Percentiles rank a stretch among this genome's conserved stretches.
These are phyloP conservation scores for Aspergillus sp. DNA, from an alignment of 2,329 filamentous ascomycete species.

Conservation along the genomic window DNA sequence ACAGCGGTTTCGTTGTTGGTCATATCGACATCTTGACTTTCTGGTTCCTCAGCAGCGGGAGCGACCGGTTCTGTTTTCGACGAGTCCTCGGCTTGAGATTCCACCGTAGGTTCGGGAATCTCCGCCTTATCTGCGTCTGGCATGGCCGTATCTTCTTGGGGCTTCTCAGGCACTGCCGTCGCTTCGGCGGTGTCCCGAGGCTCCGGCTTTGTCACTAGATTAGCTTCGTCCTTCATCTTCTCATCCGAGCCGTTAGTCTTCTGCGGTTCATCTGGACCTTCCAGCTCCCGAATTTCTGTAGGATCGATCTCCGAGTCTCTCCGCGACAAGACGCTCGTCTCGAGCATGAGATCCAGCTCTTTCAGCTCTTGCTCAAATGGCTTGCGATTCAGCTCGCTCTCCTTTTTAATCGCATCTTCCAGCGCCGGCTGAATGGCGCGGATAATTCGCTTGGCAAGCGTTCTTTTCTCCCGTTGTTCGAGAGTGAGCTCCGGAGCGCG, in stretches of 20 bases:
- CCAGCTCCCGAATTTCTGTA: constrained; percentile 41
- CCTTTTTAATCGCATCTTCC: constrained; percentile 72
- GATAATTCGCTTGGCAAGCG: constrained; percentile 84
- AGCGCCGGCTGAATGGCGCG: constrained; percentile 77
- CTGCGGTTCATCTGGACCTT: constrained; percentile 45
- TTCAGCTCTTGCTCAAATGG: constrained; percentile 68
- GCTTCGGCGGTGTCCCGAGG: constrained; percentile 23
- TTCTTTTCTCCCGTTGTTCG: constrained; percentile 78
- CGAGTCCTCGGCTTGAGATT: constrained; percentile 3
- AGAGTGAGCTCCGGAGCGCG: constrained; percentile 46
- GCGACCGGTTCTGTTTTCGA: constrained; percentile 3
- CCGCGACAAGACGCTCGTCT: constrained; percentile 60
- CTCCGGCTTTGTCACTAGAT: constrained; percentile 21
- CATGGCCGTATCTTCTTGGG: neutral
- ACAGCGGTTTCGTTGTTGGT: constrained; percentile 27
- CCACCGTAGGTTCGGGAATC: constrained; percentile 6
- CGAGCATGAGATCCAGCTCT: constrained; percentile 72
- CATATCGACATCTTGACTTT: constrained; percentile 16
- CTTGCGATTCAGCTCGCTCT: constrained; percentile 75
- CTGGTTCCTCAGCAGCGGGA: constrained; percentile 11
- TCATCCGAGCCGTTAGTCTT: constrained; percentile 32
- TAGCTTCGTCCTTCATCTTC: constrained; percentile 29
- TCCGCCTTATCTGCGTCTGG: neutral
- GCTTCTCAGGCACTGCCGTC: neutral
- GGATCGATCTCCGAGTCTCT: constrained; percentile 51